These are phyloP conservation scores for Spathaspora girioi DNA, from an alignment of 805 yeast species.

Conservation along the genomic window DNA sequence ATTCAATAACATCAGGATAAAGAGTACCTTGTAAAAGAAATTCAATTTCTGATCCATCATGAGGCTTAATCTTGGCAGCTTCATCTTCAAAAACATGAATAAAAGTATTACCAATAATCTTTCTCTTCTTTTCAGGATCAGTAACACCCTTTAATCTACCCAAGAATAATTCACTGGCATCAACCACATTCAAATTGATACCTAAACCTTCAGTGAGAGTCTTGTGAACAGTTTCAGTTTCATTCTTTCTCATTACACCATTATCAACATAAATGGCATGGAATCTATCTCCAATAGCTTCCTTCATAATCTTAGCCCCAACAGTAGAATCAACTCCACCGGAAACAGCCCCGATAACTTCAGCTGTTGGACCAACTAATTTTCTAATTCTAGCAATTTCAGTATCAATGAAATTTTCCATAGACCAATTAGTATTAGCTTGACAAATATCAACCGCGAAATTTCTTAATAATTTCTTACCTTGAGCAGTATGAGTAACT, in stretches of 20 bases:
- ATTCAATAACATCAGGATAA: slow-evolving; percentile 98
- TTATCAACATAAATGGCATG: slow-evolving; percentile 98
- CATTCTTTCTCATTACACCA: slow-evolving; percentile 95
- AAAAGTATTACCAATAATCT: slow-evolving; percentile 96
- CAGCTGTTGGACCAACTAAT: slow-evolving; percentile 95
- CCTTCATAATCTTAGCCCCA: slow-evolving; percentile 96
- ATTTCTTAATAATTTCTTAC: slow-evolving; percentile 82
- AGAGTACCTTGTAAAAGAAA: slow-evolving; percentile 94
- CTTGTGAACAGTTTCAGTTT: slow-evolving; percentile 82
- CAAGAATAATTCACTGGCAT: slow-evolving; percentile 88
- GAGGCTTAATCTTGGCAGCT: slow-evolving; percentile 88
- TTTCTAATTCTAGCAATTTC: slow-evolving; percentile 90
- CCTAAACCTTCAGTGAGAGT: slow-evolving; percentile 92
- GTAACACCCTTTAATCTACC: slow-evolving; percentile 86
- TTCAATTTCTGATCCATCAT: slow-evolving; percentile 86
- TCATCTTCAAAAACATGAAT: slow-evolving; percentile 96
- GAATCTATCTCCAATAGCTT: slow-evolving; percentile 97
- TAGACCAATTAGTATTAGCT: slow-evolving; percentile 90
- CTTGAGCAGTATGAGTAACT: slow-evolving; percentile 93
- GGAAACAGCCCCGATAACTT: slow-evolving; percentile 98
- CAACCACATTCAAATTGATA: slow-evolving; percentile 89
- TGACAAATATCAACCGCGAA: slow-evolving; percentile 90
- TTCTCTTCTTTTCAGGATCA: slow-evolving; percentile 98
- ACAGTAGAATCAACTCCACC: slow-evolving; percentile 99
- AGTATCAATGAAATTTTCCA: slow-evolving; percentile 96